Evolutionary conservation across 2,329 filamentous ascomycete genomes (phyloP).

Genomic region (Juglanconis sp.): DNA sequence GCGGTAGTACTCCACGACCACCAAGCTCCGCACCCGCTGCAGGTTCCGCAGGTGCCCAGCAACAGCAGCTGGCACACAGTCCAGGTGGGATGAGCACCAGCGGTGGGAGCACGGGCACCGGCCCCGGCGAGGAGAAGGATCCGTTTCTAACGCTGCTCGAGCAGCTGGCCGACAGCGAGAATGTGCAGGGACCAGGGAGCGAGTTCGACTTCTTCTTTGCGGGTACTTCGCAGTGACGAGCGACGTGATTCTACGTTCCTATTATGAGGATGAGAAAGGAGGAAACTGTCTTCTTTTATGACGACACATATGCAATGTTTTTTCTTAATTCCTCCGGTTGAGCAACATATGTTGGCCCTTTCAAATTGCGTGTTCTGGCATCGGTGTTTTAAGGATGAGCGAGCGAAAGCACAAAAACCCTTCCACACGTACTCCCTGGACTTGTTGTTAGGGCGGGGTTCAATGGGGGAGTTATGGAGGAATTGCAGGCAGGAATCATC

Average conservation of each 20-base stretch:
- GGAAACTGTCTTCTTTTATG: not conserved
- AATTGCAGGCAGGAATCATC: too few species aligned
- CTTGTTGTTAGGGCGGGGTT: not conserved
- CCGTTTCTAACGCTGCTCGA: constrained; percentile 77
- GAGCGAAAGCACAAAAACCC: not conserved
- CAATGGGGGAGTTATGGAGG: not conserved
- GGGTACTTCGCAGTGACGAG: constrained; percentile 21
- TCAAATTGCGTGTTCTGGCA: not conserved
- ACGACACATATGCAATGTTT: not conserved
- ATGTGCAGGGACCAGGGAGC: constrained; percentile 63
- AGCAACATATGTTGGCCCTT: not conserved
- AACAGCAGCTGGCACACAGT: constrained; percentile 31
- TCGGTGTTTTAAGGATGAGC: not conserved
- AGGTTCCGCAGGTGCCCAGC: constrained; percentile 7
- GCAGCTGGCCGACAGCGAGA: constrained; percentile 79
- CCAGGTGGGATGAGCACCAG: constrained; percentile 49
- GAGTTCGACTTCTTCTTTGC: constrained; percentile 76
- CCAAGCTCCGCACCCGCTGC: constrained; percentile 10
- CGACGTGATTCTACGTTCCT: not conserved
- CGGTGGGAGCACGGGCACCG: constrained; percentile 44
- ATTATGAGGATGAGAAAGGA: not conserved
- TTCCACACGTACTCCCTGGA: not conserved
- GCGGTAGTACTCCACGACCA: constrained; percentile 28
- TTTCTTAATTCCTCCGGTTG: not conserved
- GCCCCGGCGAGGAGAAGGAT: constrained; percentile 65